phyloP scores from a whole-genome alignment of 2,329 filamentous ascomycete species.

The Penicillium sp. region DNA sequence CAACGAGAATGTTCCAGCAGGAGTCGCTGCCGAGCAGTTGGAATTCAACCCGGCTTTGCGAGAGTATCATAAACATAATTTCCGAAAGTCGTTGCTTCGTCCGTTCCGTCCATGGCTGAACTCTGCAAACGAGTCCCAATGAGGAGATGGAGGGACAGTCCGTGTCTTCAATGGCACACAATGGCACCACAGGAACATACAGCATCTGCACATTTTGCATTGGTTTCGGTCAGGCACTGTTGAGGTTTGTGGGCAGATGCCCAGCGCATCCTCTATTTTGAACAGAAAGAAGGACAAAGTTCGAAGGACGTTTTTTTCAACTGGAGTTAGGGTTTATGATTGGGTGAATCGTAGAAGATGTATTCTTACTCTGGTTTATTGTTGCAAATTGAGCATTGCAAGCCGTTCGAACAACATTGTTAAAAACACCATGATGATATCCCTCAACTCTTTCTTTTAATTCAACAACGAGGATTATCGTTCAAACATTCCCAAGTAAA shows the following conservation, averaged over 20 bases:
- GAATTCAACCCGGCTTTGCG: slow-evolving; percentile 23
- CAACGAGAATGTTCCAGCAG: slow-evolving; percentile 32
- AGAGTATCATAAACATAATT: slow-evolving; percentile 8
- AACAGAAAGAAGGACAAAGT: neutral
- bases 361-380: slow-evolving; percentile 7
- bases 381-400: neutral
- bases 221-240: neutral
- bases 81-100: slow-evolving; percentile 18
- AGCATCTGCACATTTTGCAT: neutral
- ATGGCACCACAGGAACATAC: neutral
- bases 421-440: neutral
- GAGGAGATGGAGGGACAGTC: neutral
- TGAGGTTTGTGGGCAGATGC: too few relatives aligned
- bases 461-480: too few relatives aligned
- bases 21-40: slow-evolving; percentile 23
- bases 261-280: too few relatives aligned
- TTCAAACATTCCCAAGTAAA: too few relatives aligned
- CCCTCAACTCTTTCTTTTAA: neutral
- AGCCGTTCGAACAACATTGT: neutral
- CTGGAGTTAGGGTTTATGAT: neutral
- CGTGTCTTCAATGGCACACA: neutral
- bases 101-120: slow-evolving; percentile 12
- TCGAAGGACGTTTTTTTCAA: neutral
- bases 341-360: neutral
- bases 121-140: neutral